A percentile compares a stretch with the other conserved stretches of the same genome.
Evolutionary conservation across 352 stramenopile species (phyloP).

Genomic region (Phytopythium boreale): DNA sequence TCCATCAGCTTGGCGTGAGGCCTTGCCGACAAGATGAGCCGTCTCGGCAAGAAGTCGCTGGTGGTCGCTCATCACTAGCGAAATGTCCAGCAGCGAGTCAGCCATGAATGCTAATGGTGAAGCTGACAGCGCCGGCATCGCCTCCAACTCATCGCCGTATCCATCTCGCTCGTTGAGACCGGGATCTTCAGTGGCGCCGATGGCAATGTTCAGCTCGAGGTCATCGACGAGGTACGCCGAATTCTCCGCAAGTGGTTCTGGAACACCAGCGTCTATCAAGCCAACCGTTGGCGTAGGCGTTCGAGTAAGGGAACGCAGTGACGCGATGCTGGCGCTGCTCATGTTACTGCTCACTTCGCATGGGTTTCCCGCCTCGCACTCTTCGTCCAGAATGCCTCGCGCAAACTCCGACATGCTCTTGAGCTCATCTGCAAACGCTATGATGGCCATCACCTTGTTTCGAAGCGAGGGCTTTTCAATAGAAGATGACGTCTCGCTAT

Average conservation of each 20-base stretch:
- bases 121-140: not conserved
- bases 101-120: constrained; percentile 32
- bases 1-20: constrained; percentile 14
- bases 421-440: constrained; percentile 61
- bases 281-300: constrained; percentile 22
- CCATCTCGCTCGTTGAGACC: not conserved
- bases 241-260: not conserved
- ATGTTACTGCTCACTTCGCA: constrained; percentile 33
- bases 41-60: constrained; percentile 57
- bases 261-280: not conserved
- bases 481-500: not conserved
- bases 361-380: constrained; percentile 18
- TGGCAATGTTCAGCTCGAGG: constrained; percentile 11
- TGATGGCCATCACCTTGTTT: constrained; percentile 29
- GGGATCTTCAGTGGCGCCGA: not conserved
- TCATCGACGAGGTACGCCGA: constrained; percentile 3
- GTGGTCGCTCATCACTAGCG: constrained; percentile 75
- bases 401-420: constrained; percentile 54
- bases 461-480: constrained; percentile 19
- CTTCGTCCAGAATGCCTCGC: constrained; percentile 54
- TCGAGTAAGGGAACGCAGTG: constrained; percentile 23
- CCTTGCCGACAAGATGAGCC: constrained; percentile 42
- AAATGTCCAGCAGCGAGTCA: constrained; percentile 66
- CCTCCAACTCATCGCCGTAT: not conserved
- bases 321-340: constrained; percentile 38